phyloP scores from a whole-genome alignment of 208 protist species.

The Crithidia brevicula region DNA sequence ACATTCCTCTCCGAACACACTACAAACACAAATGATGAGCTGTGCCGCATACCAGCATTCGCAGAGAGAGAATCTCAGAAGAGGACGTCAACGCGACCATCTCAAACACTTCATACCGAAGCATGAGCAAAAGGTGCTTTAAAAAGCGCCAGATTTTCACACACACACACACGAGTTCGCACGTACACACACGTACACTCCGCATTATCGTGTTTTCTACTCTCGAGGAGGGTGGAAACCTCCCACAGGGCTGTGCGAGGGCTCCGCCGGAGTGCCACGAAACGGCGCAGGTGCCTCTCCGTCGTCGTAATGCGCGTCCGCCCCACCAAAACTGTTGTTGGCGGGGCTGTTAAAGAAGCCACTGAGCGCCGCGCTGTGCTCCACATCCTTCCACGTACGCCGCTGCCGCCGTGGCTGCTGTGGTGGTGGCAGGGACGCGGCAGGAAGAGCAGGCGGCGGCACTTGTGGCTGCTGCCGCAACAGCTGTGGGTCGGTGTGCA shows the following conservation, averaged over 20 bases:
- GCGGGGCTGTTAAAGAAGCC: constrained; percentile 38
- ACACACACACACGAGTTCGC: neutral
- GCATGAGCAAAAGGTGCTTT: no score
- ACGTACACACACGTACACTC: neutral
- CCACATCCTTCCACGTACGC: constrained; percentile 34
- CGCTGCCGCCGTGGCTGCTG: neutral
- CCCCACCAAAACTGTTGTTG: constrained; percentile 7
- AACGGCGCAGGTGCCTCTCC: neutral
- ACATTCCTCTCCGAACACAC: no score
- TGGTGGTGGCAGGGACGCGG: neutral
- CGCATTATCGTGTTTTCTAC: no score
- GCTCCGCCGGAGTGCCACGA: neutral
- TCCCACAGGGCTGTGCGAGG: neutral
- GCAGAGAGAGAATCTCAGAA: no score
- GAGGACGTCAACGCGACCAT: no score
- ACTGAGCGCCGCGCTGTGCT: constrained; percentile 39
- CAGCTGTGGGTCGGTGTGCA: neutral
- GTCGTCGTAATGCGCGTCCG: neutral
- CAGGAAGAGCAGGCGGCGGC: no score
- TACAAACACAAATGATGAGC: no score
- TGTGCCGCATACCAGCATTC: no score
- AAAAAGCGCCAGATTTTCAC: neutral
- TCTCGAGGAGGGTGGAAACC: neutral
- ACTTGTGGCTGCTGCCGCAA: neutral
- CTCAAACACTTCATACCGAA: no score